A percentile compares a stretch with the other conserved stretches of the same genome.
Conservation (phyloP, 352 stramenopile genomes). For the Globisporangium lucens region DNA sequence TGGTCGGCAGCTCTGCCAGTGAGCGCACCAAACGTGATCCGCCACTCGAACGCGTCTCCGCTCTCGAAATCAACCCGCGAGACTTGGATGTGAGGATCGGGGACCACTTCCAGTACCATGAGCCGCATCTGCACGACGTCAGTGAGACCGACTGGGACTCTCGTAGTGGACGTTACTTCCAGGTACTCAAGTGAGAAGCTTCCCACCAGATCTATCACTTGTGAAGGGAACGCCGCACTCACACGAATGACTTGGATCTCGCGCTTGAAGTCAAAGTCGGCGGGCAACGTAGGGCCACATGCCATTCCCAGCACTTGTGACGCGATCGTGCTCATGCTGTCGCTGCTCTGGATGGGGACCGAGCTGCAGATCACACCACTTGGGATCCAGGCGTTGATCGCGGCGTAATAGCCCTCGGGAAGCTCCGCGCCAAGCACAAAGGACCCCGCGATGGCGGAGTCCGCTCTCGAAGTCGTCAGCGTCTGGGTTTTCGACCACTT, state of each 20-base stretch:
- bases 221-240: constrained; percentile 7
- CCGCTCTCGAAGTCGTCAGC: constrained; percentile 6
- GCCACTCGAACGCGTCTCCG: constrained; percentile 16
- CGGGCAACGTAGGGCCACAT: not conserved
- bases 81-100: constrained; percentile 13
- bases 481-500: constrained; percentile 7
- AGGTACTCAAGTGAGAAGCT: constrained; percentile 8
- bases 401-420: constrained; percentile 7
- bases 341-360: constrained; percentile 1
- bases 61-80: constrained; percentile 12
- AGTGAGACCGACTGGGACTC: constrained; percentile 3
- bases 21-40: constrained; percentile 16
- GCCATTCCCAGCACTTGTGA: constrained; percentile 9
- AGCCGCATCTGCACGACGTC: constrained; percentile 10
- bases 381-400: not conserved
- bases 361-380: constrained; percentile 8
- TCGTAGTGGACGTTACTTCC: not conserved
- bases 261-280: not conserved
- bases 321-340: constrained; percentile 3
- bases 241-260: constrained; percentile 16
- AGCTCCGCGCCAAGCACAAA: constrained; percentile 8
- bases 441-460: constrained; percentile 5
- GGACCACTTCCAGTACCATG: constrained; percentile 16
- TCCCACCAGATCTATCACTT: constrained; percentile 5
- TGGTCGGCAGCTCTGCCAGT: not conserved